Evolutionary conservation across 2,329 filamentous ascomycete species (phyloP).

Genomic region (Plenodomus lindquistii): DNA sequence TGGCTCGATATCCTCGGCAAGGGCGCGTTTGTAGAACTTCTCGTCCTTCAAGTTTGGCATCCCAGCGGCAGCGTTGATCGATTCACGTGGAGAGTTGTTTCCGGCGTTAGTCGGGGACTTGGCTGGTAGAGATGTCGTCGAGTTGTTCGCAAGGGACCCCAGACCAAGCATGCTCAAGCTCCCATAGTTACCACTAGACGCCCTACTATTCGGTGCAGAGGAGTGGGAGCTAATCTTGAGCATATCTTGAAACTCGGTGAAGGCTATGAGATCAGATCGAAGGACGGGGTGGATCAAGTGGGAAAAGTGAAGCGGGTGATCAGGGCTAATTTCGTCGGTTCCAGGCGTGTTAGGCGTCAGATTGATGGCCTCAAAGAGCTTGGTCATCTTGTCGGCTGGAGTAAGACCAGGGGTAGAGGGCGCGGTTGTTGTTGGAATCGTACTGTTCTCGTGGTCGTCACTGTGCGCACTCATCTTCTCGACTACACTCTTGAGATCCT

Average conservation of each 20-base stretch:
- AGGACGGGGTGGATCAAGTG: slow-evolving; percentile 83
- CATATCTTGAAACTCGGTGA: slow-evolving; percentile 82
- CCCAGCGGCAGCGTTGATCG: slow-evolving; percentile 14
- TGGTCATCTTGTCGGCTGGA: slow-evolving; percentile 60
- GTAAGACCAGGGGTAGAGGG: slow-evolving; percentile 78
- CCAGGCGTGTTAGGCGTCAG: slow-evolving; percentile 54
- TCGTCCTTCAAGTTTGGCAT: slow-evolving; percentile 79
- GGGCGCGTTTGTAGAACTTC: slow-evolving; percentile 87
- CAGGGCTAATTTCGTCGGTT: slow-evolving; percentile 59
- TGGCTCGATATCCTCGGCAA: slow-evolving; percentile 92
- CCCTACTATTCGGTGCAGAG: slow-evolving; percentile 65
- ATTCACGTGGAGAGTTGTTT: slow-evolving; percentile 44
- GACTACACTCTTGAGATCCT: slow-evolving; percentile 89
- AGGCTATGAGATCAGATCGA: slow-evolving; percentile 77
- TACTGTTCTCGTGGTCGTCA: slow-evolving; percentile 70
- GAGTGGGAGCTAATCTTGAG: slow-evolving; percentile 65
- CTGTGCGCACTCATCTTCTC: slow-evolving; percentile 77
- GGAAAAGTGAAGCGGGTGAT: slow-evolving; percentile 72
- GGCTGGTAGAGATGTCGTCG: slow-evolving; percentile 54
- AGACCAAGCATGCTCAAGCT: slow-evolving; percentile 64
- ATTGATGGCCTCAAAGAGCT: slow-evolving; percentile 64
- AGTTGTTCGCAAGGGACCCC: slow-evolving; percentile 56
- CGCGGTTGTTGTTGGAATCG: slow-evolving; percentile 65
- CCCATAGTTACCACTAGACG: slow-evolving; percentile 71
- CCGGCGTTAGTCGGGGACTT: slow-evolving; percentile 44